These are phyloP conservation scores for Globisporangium rhizosaccharum DNA, from an alignment of 352 stramenopile species.

Conservation along the genomic window DNA sequence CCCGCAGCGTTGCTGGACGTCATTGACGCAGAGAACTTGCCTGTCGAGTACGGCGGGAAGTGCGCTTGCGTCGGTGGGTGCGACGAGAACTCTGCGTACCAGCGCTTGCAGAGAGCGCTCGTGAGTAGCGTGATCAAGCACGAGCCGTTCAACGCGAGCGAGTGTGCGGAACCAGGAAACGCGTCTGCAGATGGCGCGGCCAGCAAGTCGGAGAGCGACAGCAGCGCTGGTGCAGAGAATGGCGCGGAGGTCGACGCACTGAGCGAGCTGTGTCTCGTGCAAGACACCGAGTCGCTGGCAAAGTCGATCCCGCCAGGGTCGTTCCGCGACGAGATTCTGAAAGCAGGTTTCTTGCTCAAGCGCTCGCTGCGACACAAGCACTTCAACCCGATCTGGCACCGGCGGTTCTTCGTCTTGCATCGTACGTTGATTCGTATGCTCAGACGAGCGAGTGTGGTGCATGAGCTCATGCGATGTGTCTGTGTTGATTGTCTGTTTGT, in stretches of 20 bases:
- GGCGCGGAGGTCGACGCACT: conserved; percentile 11
- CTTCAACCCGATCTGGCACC: conserved; percentile 78
- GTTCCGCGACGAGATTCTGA: conserved; percentile 65
- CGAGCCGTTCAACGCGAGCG: conserved; percentile 39
- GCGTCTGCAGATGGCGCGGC: not conserved
- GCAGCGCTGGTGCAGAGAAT: conserved; percentile 6
- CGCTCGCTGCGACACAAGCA: conserved; percentile 85
- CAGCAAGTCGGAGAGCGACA: conserved; percentile 2
- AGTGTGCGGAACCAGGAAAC: conserved; percentile 5
- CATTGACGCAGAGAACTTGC: conserved; percentile 63
- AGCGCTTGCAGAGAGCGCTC: conserved; percentile 44
- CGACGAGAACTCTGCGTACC: conserved; percentile 60
- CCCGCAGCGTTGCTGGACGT: conserved; percentile 39
- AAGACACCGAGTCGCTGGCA: conserved; percentile 11
- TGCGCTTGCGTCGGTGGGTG: conserved; percentile 65
- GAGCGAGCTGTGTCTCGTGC: conserved; percentile 13
- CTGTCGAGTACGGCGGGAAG: conserved; percentile 62
- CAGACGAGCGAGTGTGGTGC: not conserved
- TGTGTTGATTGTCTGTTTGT: not conserved
- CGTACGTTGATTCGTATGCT: conserved; percentile 15
- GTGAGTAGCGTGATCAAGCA: conserved; percentile 47
- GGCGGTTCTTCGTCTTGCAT: conserved; percentile 70
- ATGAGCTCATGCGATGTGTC: not conserved
- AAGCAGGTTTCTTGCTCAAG: conserved; percentile 77
- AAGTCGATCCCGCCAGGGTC: conserved; percentile 28